A percentile compares a stretch with the other conserved stretches of the same genome.
Evolutionary conservation across 768 basidiomycete species (phyloP).

Genomic region (Mycena sanguinolenta): DNA sequence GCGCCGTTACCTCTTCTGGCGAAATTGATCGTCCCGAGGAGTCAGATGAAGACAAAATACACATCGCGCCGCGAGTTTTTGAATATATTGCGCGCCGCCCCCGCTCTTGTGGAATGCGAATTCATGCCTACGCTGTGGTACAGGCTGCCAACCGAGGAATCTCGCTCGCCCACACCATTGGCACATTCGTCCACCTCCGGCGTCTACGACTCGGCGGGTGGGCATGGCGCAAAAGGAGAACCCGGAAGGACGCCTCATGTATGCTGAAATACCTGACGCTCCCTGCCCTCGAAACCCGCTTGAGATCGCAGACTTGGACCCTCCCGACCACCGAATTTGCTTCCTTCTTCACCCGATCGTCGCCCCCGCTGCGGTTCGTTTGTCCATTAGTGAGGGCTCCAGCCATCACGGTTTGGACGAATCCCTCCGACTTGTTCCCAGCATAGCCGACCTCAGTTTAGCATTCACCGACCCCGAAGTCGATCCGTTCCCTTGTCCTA

Average conservation of each 20-base stretch:
- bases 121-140: too few relatives aligned
- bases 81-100: not conserved
- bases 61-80: not conserved
- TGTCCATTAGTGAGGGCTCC: not conserved
- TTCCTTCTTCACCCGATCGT: too few relatives aligned
- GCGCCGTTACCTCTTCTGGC: not conserved
- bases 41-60: not conserved
- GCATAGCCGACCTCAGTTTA: too few relatives aligned
- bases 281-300: not conserved
- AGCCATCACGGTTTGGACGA: too few relatives aligned
- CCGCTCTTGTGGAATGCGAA: not conserved
- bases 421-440: too few relatives aligned
- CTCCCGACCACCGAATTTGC: not conserved
- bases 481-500: too few relatives aligned
- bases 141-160: too few relatives aligned
- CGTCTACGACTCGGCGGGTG: not conserved
- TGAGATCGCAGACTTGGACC: not conserved
- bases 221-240: too few relatives aligned
- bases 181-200: not conserved
- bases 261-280: not conserved
- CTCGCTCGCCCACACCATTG: not conserved
- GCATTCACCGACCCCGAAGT: too few relatives aligned
- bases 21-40: not conserved
- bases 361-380: not conserved
- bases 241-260: too few relatives aligned